Evolutionary conservation across 805 yeast genomes (phyloP), one percentile per base, ranked within the genome.

Genomic region (Ogataea methanolica): DNA sequence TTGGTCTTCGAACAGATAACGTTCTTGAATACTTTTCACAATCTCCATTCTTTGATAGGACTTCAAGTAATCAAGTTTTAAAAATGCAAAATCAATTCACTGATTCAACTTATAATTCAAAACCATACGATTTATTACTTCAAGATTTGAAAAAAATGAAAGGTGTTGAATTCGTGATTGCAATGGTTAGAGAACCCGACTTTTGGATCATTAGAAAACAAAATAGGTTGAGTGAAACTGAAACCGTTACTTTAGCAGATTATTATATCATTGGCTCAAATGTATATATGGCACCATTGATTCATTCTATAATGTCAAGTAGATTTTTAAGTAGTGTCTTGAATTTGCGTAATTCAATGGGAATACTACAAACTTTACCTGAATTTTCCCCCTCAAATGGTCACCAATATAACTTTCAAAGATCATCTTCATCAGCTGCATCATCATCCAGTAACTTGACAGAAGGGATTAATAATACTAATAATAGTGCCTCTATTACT

Each of bases 31-130:
- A 94, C 67, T 91, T 94, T 61, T 74, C 97, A 4, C 88, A 88
- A 57, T 88, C 96, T 2, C 99, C 99, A 1, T 95, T 92, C 68
- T 94, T 87, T 63, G 97, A 92, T 63, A 77, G 97, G 55, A 82
- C 96, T 1, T 86, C 97, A 40, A 94, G 90, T 66, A 94, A 94
- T 65, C 98, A 92, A 68, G 94, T 88, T 29, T 77, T 95, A 39
- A 87, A 87, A 66, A 94, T 94, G 99, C 99, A 94, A 63, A 78
- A 85, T 50, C 97, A 91, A 65, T 91, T 83, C 74, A 85, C 83
- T 44, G 79, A 75, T 39, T 46, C 55, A 17, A 68, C 73, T 48
- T 63, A 70, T 39, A 65, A 65, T 46, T 63, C 58, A 45, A 52
- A 61, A 26, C 64, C 68, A 26, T 67, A 65, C 46, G 61, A 62